Evolutionary conservation across 805 yeast genomes (phyloP).

Genomic region (Candida broadrunensis): DNA sequence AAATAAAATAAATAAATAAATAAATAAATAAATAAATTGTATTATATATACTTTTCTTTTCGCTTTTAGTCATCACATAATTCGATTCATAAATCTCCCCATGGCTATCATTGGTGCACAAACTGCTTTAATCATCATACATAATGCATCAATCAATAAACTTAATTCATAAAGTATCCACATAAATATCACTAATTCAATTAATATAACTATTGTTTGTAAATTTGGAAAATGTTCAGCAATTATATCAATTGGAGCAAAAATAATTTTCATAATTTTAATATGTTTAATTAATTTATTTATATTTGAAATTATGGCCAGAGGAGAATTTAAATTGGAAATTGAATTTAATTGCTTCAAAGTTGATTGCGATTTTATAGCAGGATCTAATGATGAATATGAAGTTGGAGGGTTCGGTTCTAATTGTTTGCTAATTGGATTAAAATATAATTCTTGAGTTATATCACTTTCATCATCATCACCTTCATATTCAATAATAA

Average conservation of each 20-base stretch:
- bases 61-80: slow-evolving; percentile 21
- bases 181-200: slow-evolving; percentile 35
- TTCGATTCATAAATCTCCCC: slow-evolving; percentile 41
- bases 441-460: slow-evolving; percentile 26
- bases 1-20: too few species aligned
- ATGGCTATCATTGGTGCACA: slow-evolving; percentile 47
- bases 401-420: slow-evolving; percentile 25
- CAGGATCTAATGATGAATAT: slow-evolving; percentile 9
- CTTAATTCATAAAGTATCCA: slow-evolving; percentile 43
- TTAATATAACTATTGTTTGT: slow-evolving; percentile 38
- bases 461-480: slow-evolving; percentile 15
- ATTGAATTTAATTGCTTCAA: background rate
- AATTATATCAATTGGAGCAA: slow-evolving; percentile 39
- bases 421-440: slow-evolving; percentile 30
- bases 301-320: slow-evolving; percentile 26
- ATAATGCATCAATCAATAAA: slow-evolving; percentile 38
- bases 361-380: background rate
- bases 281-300: slow-evolving; percentile 32
- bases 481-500: slow-evolving; percentile 27
- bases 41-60: too few species aligned
- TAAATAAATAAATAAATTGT: slow-evolving; percentile 3
- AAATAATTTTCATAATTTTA: slow-evolving; percentile 31
- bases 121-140: slow-evolving; percentile 43
- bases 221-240: slow-evolving; percentile 33
- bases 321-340: slow-evolving; percentile 11